Percentiles rank a stretch among this genome's conserved stretches.
Conservation (phyloP, 2,329 filamentous ascomycete genomes). For the Penicillium sp. region DNA sequence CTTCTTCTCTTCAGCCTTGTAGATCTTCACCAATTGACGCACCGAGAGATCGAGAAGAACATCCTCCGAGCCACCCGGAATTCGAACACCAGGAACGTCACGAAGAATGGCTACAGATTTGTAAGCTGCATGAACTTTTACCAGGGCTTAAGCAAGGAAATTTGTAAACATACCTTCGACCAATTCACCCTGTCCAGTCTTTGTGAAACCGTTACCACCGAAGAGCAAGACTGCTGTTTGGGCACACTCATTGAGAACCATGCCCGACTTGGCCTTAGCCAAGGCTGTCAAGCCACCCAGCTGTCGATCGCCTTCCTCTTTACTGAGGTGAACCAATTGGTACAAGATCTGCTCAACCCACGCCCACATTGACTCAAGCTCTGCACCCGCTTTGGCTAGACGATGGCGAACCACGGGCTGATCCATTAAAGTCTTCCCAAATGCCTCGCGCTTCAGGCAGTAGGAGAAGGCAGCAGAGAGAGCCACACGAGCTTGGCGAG, state of each 20-base stretch:
- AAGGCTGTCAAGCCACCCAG: slow-evolving; percentile 72
- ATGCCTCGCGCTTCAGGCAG: slow-evolving; percentile 66
- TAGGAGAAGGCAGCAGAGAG: slow-evolving; percentile 63
- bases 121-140: slow-evolving; percentile 20
- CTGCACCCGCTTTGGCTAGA: slow-evolving; percentile 68
- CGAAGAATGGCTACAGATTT: slow-evolving; percentile 58
- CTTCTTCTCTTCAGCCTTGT: slow-evolving; percentile 40
- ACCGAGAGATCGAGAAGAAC: slow-evolving; percentile 71
- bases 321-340: slow-evolving; percentile 63
- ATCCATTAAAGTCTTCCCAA: slow-evolving; percentile 69
- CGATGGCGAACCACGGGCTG: slow-evolving; percentile 74
- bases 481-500: slow-evolving; percentile 63
- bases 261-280: slow-evolving; percentile 71
- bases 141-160: slow-evolving; percentile 1
- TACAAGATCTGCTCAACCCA: slow-evolving; percentile 74
- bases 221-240: slow-evolving; percentile 70
- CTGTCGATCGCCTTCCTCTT: slow-evolving; percentile 50
- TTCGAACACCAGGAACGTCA: slow-evolving; percentile 63
- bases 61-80: slow-evolving; percentile 72
- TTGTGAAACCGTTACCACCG: slow-evolving; percentile 73
- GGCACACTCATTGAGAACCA: slow-evolving; percentile 71
- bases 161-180: slow-evolving; percentile 60
- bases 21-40: slow-evolving; percentile 71
- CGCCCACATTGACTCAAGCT: slow-evolving; percentile 69
- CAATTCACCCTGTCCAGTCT: slow-evolving; percentile 69